Conservation (phyloP, 1,139 yeast species). For the Pichia sp. region DNA sequence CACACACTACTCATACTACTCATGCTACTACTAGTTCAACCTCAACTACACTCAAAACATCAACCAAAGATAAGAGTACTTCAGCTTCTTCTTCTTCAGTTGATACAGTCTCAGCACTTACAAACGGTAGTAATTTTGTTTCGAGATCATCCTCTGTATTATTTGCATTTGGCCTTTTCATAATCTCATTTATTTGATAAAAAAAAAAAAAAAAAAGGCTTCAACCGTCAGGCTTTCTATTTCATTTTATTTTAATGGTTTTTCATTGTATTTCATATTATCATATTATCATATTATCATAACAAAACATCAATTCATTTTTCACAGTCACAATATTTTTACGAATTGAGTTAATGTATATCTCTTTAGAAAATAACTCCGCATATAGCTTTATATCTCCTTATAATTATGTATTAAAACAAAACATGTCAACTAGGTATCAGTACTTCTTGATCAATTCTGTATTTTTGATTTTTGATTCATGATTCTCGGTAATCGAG, state of each 20-base stretch:
- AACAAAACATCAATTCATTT: neutral
- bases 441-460: no score
- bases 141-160: neutral
- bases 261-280: no score
- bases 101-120: neutral
- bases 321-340: neutral
- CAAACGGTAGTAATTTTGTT: neutral
- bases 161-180: neutral
- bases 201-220: neutral
- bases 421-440: no score
- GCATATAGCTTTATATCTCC: no score
- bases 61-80: neutral
- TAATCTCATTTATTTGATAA: neutral
- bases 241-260: neutral
- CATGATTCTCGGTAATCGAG: neutral
- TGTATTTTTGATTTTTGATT: neutral
- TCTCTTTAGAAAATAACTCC: no score
- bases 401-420: no score
- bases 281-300: no score
- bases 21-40: neutral
- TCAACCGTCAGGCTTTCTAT: neutral
- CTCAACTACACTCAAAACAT: constrained; percentile 3
- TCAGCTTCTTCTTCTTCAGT: neutral
- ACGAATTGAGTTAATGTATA: no score
- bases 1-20: no score